Evolutionary conservation across 1,284 basidiomycete species (phyloP).

Genomic region (Malassezia sp.): DNA sequence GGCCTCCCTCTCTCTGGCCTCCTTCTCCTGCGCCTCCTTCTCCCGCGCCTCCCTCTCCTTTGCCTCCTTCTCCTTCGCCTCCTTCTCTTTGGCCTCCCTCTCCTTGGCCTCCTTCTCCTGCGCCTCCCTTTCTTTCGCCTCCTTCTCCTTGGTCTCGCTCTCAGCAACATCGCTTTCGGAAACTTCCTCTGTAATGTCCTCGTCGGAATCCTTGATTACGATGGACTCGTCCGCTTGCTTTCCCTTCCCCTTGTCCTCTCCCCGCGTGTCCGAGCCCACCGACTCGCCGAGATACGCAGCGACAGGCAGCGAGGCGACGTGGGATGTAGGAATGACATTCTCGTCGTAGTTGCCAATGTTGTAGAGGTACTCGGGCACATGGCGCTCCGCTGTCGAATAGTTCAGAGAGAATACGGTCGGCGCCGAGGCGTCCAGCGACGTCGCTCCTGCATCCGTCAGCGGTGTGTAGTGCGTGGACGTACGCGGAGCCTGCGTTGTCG

Average conservation of each 20-base stretch:
- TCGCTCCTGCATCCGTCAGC: too few species aligned
- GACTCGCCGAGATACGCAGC: neutral
- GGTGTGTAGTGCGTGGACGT: too few species aligned
- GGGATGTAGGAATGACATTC: neutral
- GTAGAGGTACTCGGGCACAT: neutral
- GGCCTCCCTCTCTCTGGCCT: neutral
- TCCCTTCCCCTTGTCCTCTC: too few species aligned
- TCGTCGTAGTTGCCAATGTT: neutral
- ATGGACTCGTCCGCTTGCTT: too few species aligned
- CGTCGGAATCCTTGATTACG: too few species aligned
- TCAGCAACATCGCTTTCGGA: too few species aligned
- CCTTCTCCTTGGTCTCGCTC: neutral
- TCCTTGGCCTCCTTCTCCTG: neutral
- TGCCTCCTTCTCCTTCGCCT: neutral
- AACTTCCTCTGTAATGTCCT: too few species aligned
- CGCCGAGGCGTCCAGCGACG: neutral
- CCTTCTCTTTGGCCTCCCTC: neutral
- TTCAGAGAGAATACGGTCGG: constrained; percentile 2
- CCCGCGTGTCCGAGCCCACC: too few species aligned
- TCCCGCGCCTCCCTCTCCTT: neutral
- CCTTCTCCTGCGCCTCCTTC: constrained; percentile 1
- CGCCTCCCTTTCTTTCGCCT: neutral
- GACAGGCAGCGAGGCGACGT: neutral
- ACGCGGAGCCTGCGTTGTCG: too few species aligned
- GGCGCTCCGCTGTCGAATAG: neutral